Evolutionary conservation across 2,329 filamentous ascomycete genomes (phyloP).

Genomic region (Akanthomyces dipterigenus): DNA sequence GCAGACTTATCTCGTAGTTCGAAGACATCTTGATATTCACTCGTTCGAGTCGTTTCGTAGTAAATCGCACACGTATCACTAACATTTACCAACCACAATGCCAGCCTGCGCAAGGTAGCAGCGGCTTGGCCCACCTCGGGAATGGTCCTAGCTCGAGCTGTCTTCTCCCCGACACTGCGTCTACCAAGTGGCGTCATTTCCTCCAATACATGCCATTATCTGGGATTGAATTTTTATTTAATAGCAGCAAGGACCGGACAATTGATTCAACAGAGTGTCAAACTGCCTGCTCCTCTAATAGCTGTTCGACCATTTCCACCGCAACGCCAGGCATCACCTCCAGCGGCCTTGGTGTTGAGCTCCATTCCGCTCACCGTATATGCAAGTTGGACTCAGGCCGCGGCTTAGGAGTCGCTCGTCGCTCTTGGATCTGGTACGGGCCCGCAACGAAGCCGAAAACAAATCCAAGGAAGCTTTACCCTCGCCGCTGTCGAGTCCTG

Average conservation of each 20-base stretch:
- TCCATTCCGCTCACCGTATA: conserved; percentile 1
- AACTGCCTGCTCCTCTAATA: background rate
- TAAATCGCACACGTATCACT: background rate
- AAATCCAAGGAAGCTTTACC: background rate
- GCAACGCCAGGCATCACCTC: background rate
- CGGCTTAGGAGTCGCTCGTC: conserved; percentile 14
- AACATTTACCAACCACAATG: background rate
- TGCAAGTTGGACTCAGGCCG: conserved; percentile 14
- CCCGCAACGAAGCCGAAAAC: conserved; percentile 13
- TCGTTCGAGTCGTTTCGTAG: too few relatives aligned
- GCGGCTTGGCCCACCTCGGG: conserved; percentile 6
- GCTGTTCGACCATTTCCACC: background rate
- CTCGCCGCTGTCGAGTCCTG: conserved; percentile 8
- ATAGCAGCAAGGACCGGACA: background rate
- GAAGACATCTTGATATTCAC: too few relatives aligned
- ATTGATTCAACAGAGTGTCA: background rate
- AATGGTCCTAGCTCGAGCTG: conserved; percentile 3
- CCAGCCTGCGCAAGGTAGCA: background rate
- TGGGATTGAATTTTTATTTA: background rate
- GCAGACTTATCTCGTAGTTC: too few relatives aligned
- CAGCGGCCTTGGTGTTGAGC: background rate
- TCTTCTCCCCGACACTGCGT: background rate
- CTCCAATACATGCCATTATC: background rate
- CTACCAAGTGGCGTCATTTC: conserved; percentile 5
- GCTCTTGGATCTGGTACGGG: conserved; percentile 12